Evolutionary conservation across 176 grass and related monocot genomes (phyloP).

Genomic region (Musa troglodytarum): DNA sequence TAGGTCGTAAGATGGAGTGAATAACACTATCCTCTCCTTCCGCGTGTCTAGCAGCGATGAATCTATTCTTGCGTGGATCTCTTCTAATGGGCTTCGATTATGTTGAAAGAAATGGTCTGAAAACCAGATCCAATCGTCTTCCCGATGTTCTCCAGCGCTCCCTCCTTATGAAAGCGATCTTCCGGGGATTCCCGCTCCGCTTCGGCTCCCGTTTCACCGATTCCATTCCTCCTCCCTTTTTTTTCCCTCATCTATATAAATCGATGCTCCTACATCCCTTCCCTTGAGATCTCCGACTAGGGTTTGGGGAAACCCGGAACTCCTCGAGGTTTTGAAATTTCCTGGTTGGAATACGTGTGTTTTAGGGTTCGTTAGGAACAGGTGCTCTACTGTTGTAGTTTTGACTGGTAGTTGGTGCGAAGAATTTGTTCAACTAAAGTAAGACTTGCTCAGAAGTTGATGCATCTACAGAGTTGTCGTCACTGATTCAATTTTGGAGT

Average conservation of each 20-base stretch:
- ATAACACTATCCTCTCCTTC: background rate
- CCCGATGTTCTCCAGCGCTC: background rate
- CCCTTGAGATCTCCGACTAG: background rate
- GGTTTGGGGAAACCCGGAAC: background rate
- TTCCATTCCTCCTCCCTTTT: background rate
- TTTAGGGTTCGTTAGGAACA: background rate
- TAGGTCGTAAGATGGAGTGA: too few relatives aligned
- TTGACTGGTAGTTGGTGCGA: constrained; percentile 3
- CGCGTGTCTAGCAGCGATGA: background rate
- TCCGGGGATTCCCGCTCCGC: background rate
- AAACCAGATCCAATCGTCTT: background rate
- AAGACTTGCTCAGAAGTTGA: background rate
- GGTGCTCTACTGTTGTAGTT: background rate
- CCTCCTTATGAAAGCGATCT: background rate
- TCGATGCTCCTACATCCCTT: background rate
- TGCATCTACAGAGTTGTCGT: background rate
- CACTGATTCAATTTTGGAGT: background rate
- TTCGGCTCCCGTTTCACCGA: background rate
- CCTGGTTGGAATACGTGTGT: background rate
- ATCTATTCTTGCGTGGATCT: background rate
- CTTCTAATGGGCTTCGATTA: background rate
- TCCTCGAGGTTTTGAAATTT: background rate
- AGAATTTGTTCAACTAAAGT: background rate
- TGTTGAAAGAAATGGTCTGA: background rate
- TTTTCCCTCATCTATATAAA: too few relatives aligned